Conservation (phyloP, 2,329 filamentous ascomycete genomes). For the Colletotrichum liriopes region DNA sequence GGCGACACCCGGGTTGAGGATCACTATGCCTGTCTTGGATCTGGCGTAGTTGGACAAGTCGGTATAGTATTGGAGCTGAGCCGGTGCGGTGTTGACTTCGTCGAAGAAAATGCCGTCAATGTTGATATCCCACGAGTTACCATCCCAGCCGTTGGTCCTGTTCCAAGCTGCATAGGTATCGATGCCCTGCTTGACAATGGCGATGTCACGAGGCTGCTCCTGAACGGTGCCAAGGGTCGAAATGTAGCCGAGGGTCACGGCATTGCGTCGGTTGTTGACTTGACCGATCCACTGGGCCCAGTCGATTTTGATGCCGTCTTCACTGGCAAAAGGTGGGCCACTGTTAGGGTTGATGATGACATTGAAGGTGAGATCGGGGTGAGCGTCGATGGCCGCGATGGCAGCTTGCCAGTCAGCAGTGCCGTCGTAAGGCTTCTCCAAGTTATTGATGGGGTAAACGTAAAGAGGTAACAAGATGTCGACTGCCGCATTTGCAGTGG, state of each 20-base stretch:
- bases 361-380: conserved; percentile 18
- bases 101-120: conserved; percentile 26
- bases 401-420: conserved; percentile 19
- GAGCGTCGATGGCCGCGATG: conserved; percentile 21
- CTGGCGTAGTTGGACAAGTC: conserved; percentile 13
- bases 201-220: not conserved
- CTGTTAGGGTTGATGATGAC: conserved; percentile 22
- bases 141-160: conserved; percentile 2
- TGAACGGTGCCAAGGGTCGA: not conserved
- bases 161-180: conserved; percentile 18
- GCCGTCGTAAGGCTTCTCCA: conserved; percentile 8
- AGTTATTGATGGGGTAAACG: conserved; percentile 20
- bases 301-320: conserved; percentile 23
- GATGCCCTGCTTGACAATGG: conserved; percentile 6
- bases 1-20: conserved; percentile 14
- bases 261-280: not conserved
- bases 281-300: conserved; percentile 29
- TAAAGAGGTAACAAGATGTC: conserved; percentile 20
- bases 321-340: conserved; percentile 15
- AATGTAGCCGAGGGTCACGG: too few relatives aligned
- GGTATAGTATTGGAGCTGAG: conserved; percentile 18
- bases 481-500: not conserved
- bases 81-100: conserved; percentile 16
- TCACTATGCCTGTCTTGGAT: not conserved
- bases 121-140: not conserved